These are phyloP conservation scores for Aspergillus niger DNA, from an alignment of 2,329 filamentous ascomycete genomes.

Conservation along the genomic window DNA sequence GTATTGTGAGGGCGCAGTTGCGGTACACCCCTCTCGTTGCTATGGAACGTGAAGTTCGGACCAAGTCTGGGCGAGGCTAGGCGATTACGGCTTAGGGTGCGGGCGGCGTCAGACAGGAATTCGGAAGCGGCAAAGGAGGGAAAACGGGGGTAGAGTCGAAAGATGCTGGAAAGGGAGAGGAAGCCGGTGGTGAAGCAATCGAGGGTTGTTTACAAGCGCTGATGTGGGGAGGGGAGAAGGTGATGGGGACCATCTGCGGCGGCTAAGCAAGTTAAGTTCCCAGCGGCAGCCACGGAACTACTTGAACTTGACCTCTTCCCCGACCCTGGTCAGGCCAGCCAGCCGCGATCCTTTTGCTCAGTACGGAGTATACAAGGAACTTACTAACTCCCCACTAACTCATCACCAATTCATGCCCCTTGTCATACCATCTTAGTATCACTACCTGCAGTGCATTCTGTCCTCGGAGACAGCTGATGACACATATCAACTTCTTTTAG, in stretches of 20 bases:
- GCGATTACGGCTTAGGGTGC: neutral
- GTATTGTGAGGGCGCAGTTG: slow-evolving; percentile 17
- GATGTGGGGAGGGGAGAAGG: slow-evolving; percentile 15
- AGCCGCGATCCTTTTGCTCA: neutral
- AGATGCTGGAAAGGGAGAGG: slow-evolving; percentile 1
- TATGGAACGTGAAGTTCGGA: slow-evolving; percentile 1
- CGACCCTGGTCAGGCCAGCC: neutral
- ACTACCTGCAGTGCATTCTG: neutral
- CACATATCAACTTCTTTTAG: neutral
- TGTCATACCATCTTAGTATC: neutral
- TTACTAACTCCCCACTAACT: neutral
- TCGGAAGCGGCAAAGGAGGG: neutral
- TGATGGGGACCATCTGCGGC: slow-evolving; percentile 8
- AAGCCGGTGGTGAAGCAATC: neutral
- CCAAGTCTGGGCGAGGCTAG: neutral
- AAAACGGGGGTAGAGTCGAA: neutral
- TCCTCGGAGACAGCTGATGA: neutral
- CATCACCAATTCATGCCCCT: neutral
- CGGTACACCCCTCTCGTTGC: slow-evolving; percentile 17
- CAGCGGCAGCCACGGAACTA: slow-evolving; percentile 8
- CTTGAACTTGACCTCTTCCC: neutral
- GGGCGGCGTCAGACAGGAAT: neutral
- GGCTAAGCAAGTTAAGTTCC: slow-evolving; percentile 10
- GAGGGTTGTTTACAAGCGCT: slow-evolving; percentile 13
- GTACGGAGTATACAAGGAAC: neutral